These are phyloP conservation scores for Delonix regia DNA, from an alignment of 306 rosid genomes.

Conservation along the genomic window DNA sequence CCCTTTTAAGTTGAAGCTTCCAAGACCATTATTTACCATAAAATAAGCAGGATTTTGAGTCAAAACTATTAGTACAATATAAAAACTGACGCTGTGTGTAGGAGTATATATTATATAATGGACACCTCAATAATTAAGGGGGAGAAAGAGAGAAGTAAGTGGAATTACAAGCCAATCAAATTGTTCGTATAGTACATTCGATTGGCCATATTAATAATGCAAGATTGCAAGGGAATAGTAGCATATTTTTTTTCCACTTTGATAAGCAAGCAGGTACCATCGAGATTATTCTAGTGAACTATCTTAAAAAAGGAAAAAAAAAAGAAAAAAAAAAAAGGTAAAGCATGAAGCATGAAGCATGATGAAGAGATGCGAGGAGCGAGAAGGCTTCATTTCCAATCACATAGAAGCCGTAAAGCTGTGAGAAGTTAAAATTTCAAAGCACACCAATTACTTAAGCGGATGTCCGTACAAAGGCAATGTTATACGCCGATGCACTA, in stretches of 20 bases:
- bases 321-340: too few relatives aligned
- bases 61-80: not conserved
- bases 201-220: not conserved
- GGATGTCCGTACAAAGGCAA: not conserved
- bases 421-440: not conserved
- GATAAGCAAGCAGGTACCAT: not conserved
- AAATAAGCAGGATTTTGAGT: not conserved
- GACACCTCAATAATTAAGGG: not conserved
- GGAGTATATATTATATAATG: not conserved
- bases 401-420: not conserved
- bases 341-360: not conserved
- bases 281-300: not conserved
- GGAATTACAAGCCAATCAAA: not conserved
- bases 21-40: not conserved
- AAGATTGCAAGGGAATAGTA: not conserved
- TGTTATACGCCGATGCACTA: not conserved
- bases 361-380: not conserved
- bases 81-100: not conserved
- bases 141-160: not conserved
- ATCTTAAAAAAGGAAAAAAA: not conserved
- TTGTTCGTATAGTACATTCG: not conserved
- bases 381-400: conserved; percentile 1
- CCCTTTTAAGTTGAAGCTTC: too few relatives aligned
- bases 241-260: not conserved
- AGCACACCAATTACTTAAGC: not conserved